Percentiles rank a stretch among this genome's conserved stretches.
phyloP scores from a whole-genome alignment of 495 filamentous ascomycete species.

The Penicillium chermesinum region DNA sequence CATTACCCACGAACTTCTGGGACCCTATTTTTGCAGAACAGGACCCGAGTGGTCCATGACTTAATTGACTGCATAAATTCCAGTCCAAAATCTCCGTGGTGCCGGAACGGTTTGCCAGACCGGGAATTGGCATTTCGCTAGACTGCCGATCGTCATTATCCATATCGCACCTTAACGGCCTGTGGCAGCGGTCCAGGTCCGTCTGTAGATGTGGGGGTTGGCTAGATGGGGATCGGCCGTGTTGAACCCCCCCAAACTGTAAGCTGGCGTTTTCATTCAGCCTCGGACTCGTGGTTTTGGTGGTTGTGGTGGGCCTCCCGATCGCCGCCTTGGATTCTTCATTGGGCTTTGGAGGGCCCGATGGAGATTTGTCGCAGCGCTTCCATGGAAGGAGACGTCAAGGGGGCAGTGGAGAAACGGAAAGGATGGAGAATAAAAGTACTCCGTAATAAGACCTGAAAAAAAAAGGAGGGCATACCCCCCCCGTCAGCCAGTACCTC shows the following conservation, averaged over 20 bases:
- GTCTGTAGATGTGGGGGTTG: neutral
- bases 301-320: neutral
- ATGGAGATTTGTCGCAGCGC: too few species aligned
- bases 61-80: neutral
- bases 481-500: too few species aligned
- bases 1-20: constrained; percentile 40
- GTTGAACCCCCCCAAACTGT: neutral
- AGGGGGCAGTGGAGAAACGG: too few species aligned
- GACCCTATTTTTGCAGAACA: constrained; percentile 35
- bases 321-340: neutral
- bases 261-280: neutral
- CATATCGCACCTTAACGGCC: neutral
- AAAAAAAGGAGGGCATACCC: too few species aligned
- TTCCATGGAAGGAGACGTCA: too few species aligned
- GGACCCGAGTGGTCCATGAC: constrained; percentile 1
- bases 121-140: neutral
- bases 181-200: neutral
- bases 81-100: neutral
- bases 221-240: constrained; percentile 1
- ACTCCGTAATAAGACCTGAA: neutral
- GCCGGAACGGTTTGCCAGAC: neutral
- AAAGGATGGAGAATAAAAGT: neutral
- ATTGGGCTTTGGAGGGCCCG: too few species aligned
- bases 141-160: neutral
- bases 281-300: neutral